phyloP scores from a whole-genome alignment of 208 protist genomes.

The Trypanosoma vivax region DNA sequence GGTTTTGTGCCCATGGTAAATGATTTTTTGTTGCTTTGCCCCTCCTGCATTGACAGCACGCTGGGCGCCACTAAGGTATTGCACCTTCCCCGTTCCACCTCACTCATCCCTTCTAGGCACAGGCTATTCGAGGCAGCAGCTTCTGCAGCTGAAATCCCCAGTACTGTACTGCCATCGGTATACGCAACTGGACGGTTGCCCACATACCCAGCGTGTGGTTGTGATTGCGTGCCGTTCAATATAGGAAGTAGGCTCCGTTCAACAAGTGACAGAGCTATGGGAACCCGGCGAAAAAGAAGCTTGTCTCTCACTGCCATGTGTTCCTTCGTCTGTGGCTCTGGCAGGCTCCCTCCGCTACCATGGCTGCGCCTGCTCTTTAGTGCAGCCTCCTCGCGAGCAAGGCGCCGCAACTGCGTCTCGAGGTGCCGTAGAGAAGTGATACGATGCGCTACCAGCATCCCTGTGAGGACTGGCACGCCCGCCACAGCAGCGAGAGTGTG shows the following conservation, averaged over 20 bases:
- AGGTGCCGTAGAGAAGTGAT: slow-evolving; percentile 26
- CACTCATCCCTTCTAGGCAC: too few species aligned
- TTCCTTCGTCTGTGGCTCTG: background rate
- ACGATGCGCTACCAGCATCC: slow-evolving; percentile 26
- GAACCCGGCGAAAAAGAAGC: slow-evolving; percentile 57
- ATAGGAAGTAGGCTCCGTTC: slow-evolving; percentile 43
- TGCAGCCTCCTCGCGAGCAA: slow-evolving; percentile 10
- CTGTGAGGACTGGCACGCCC: too few species aligned
- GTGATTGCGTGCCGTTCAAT: too few species aligned
- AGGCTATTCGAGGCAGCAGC: too few species aligned
- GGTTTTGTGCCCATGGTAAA: background rate
- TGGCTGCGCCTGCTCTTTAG: background rate
- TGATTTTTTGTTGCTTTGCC: background rate
- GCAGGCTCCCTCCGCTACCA: background rate
- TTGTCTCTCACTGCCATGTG: slow-evolving; percentile 29
- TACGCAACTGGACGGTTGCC: too few species aligned
- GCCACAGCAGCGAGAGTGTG: too few species aligned
- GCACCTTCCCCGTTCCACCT: too few species aligned
- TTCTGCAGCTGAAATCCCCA: background rate
- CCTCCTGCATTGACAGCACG: background rate
- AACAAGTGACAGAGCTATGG: slow-evolving; percentile 60
- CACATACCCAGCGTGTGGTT: too few species aligned
- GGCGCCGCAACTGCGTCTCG: slow-evolving; percentile 16
- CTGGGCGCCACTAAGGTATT: too few species aligned
- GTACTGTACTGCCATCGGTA: too few species aligned